These are phyloP conservation scores for Megacollybia marginata DNA, from an alignment of 768 basidiomycete genomes.

Conservation along the genomic window DNA sequence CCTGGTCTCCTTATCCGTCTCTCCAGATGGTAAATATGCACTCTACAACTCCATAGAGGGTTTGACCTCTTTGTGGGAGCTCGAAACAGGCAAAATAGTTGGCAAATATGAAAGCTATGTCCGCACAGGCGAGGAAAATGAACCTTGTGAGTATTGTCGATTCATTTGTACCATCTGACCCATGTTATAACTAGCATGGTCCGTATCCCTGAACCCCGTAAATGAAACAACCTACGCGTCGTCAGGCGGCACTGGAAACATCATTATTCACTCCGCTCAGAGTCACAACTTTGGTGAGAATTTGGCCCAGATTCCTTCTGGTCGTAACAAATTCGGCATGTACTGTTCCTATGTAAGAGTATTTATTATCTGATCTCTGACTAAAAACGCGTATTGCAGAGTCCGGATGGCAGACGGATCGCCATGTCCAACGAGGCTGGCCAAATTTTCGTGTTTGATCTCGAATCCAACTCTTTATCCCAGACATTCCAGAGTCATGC, in stretches of 20 bases:
- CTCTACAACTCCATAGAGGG: constrained; percentile 85
- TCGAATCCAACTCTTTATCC: constrained; percentile 56
- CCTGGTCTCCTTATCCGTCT: constrained; percentile 72
- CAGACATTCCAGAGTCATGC: constrained; percentile 83
- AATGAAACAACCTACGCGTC: constrained; percentile 66
- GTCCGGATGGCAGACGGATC: constrained; percentile 78
- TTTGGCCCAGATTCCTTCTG: constrained; percentile 52
- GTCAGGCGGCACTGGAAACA: constrained; percentile 63
- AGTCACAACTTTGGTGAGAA: constrained; percentile 59
- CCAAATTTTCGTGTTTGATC: constrained; percentile 83
- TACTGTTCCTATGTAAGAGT: constrained; percentile 57
- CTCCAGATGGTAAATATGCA: constrained; percentile 55
- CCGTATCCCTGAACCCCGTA: constrained; percentile 71
- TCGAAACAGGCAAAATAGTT: constrained; percentile 50
- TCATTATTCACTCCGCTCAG: constrained; percentile 66
- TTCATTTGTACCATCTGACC: constrained; percentile 1
- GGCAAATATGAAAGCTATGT: constrained; percentile 71
- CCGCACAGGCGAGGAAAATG: constrained; percentile 47
- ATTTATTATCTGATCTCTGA: not conserved
- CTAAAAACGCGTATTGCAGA: constrained; percentile 35
- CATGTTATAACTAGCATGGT: constrained; percentile 54
- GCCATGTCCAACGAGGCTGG: constrained; percentile 82
- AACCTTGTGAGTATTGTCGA: constrained; percentile 51
- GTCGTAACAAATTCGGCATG: constrained; percentile 75
- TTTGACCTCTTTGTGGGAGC: constrained; percentile 67